Conservation (phyloP, 176 grass and related monocot genomes). For the sorghum (Sorghum bicolor) region DNA sequence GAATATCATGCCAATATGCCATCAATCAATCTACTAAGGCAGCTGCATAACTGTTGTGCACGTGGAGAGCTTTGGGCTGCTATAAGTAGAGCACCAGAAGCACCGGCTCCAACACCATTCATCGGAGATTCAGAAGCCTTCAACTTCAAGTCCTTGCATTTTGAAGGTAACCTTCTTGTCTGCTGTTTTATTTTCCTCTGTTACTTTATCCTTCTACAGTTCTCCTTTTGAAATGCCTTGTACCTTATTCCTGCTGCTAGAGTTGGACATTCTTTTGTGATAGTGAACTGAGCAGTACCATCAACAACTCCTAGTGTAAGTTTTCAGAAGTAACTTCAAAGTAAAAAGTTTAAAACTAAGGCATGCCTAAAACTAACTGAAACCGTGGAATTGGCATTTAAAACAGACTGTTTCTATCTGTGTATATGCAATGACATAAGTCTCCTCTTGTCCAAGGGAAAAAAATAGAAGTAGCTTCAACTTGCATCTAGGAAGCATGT, state of each 20-base stretch:
- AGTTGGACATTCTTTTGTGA: neutral
- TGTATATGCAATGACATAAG: no score
- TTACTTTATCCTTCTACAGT: neutral
- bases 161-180: neutral
- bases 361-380: neutral
- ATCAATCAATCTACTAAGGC: constrained; percentile 13
- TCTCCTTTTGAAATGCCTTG: neutral
- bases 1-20: neutral
- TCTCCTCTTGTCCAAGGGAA: no score
- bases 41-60: constrained; percentile 10
- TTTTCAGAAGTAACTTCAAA: neutral
- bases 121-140: constrained; percentile 2
- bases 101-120: constrained; percentile 25
- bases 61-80: neutral
- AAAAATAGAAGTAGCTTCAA: no score
- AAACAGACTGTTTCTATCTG: no score
- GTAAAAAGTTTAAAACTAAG: neutral
- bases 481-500: neutral
- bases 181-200: neutral
- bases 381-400: neutral
- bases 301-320: neutral
- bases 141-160: constrained; percentile 18
- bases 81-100: constrained; percentile 34
- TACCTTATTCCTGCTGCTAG: neutral
- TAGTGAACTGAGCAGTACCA: neutral